Evolutionary conservation across 208 protist species (phyloP), one percentile per base, ranked within the genome.

Genomic region (Acanthamoeba triangularis): DNA sequence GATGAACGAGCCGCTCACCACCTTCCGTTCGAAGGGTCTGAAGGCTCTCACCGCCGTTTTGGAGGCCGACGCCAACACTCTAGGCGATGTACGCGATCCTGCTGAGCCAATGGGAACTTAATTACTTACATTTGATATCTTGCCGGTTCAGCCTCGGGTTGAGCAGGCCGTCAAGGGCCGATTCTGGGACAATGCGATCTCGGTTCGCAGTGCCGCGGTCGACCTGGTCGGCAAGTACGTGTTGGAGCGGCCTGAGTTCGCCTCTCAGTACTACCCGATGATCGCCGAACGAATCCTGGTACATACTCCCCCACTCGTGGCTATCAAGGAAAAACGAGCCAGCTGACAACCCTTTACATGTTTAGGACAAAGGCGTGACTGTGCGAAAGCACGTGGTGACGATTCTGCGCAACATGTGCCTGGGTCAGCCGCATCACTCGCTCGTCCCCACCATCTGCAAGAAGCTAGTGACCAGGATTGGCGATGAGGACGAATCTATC

Each of bases 231-330:
- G 90, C 33, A 76, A 94, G 35, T 94, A 94, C 65, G 69, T 94
- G 44, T 14, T 94, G n/a, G 44, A 94, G n/a, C 23, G 90, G 7
- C 90, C 90, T 28, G 90, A 94, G 44, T 94, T 94, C 47, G 90
- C 72, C 30, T 18, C 90, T 3, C 67, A 76, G 44, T 94, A 94
- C 72, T 84, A 84, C 72, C 90, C 90, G 11, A 94, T 94, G 90
- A 94, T 94, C 3, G 67, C 61, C 30, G 90, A 94, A 80, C 61
- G 90, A 84, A 94, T 94, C 25, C 49, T 94, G n/a, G 90, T 94
- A 94, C 8, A 28, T 74, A 13, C 41, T 18, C 41, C 28, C 30
- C 33, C 30, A 10, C 33, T 41, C 33, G 0, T 16, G 25, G 23
- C n/a, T 16, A 18, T 16, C 7, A 30, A 28, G 18, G 33, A 56